phyloP scores from a whole-genome alignment of 2,329 filamentous ascomycete species.

The Fusarium kyushuense region DNA sequence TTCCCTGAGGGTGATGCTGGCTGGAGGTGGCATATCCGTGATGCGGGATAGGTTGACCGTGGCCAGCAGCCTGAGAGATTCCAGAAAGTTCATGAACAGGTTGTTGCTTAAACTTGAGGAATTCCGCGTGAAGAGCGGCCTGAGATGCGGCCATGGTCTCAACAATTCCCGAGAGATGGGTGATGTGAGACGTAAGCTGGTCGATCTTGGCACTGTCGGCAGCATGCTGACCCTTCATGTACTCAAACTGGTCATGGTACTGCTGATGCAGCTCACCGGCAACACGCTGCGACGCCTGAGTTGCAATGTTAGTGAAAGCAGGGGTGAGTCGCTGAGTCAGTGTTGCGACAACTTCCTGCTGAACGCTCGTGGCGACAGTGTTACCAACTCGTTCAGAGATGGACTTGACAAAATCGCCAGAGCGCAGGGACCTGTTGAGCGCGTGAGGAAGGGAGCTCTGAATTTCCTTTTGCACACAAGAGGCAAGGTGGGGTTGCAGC shows the following conservation, averaged over 20 bases:
- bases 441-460: slow-evolving; percentile 77
- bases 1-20: slow-evolving; percentile 42
- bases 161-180: slow-evolving; percentile 75
- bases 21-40: slow-evolving; percentile 48
- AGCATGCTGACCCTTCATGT: slow-evolving; percentile 63
- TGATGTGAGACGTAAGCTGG: slow-evolving; percentile 75
- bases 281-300: slow-evolving; percentile 75
- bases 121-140: slow-evolving; percentile 74
- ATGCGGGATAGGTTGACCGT: slow-evolving; percentile 42
- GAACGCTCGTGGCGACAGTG: slow-evolving; percentile 74
- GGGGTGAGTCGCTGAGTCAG: slow-evolving; percentile 75
- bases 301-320: slow-evolving; percentile 72
- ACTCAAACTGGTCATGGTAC: slow-evolving; percentile 63
- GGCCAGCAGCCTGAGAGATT: slow-evolving; percentile 42
- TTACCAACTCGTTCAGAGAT: slow-evolving; percentile 77
- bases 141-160: slow-evolving; percentile 77
- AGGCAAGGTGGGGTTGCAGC: slow-evolving; percentile 74
- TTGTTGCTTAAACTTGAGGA: slow-evolving; percentile 69
- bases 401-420: slow-evolving; percentile 76
- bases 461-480: slow-evolving; percentile 77
- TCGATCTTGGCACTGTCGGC: slow-evolving; percentile 75
- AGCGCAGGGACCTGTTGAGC: slow-evolving; percentile 67
- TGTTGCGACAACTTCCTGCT: slow-evolving; percentile 73
- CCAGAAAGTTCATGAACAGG: slow-evolving; percentile 59
- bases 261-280: slow-evolving; percentile 76